Evolutionary conservation across 2,329 filamentous ascomycete species (phyloP).

Genomic region (Neofusicoccum parvum): DNA sequence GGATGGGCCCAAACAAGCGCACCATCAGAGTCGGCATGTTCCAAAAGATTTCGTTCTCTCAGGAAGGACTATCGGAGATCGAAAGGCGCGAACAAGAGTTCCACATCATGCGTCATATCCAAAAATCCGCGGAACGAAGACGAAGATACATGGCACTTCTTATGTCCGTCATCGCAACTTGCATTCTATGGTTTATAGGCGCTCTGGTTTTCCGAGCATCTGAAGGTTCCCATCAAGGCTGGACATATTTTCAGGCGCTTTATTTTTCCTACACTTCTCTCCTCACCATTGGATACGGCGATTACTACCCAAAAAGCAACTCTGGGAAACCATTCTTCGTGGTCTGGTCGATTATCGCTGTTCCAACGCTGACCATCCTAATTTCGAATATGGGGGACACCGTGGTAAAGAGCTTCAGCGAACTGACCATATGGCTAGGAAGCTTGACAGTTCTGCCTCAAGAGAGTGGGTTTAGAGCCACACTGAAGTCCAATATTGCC

Average conservation of each 20-base stretch:
- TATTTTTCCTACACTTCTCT: conserved; percentile 58
- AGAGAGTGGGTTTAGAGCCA: conserved; percentile 44
- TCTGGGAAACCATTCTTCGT: conserved; percentile 59
- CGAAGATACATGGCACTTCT: conserved; percentile 45
- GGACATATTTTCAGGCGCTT: conserved; percentile 55
- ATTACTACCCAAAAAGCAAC: conserved; percentile 50
- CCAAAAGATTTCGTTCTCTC: conserved; percentile 43
- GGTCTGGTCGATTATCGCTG: conserved; percentile 58
- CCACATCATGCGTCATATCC: conserved; percentile 44
- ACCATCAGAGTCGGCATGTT: conserved; percentile 48
- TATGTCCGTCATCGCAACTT: conserved; percentile 41
- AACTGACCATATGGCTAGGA: conserved; percentile 58
- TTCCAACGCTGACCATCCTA: conserved; percentile 57
- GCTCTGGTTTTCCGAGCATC: conserved; percentile 53
- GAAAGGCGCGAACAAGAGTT: conserved; percentile 53
- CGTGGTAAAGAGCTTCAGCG: conserved; percentile 56
- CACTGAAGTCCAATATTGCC: conserved; percentile 34
- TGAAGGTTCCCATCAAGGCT: conserved; percentile 46
- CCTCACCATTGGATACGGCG: conserved; percentile 59
- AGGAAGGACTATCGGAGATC: conserved; percentile 40
- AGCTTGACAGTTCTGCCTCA: conserved; percentile 57
- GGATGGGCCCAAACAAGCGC: conserved; percentile 41
- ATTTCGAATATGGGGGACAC: conserved; percentile 59
- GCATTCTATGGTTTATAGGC: conserved; percentile 50
- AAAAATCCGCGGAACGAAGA: conserved; percentile 37